Evolutionary conservation across 208 protist genomes (phyloP).

Genomic region (Acanthamoeba healyi): DNA sequence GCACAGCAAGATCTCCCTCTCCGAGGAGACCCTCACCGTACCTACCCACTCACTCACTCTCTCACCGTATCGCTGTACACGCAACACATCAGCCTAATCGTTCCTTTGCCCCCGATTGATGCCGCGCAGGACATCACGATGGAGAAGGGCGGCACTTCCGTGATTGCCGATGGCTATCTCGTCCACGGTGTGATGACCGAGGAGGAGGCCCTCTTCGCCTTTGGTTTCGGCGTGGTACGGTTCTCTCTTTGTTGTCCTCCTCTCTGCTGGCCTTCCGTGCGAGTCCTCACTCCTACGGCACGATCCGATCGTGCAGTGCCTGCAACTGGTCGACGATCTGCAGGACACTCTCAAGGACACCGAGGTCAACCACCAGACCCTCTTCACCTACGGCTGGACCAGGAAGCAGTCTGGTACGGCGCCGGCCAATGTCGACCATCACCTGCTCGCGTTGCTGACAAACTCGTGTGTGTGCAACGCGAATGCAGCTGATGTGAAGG

Average conservation of each 20-base stretch:
- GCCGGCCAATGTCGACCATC: background rate
- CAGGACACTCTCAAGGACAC: conserved; percentile 68
- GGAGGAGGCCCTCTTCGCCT: conserved; percentile 68
- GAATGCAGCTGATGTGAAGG: conserved; percentile 52
- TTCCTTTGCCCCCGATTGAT: background rate
- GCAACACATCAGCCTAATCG: background rate
- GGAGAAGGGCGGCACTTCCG: conserved; percentile 67
- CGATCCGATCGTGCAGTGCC: no score
- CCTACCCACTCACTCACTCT: background rate
- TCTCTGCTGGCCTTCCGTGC: background rate
- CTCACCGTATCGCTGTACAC: background rate
- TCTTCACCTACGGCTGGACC: conserved; percentile 58
- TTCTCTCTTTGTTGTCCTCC: background rate
- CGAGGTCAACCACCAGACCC: conserved; percentile 60
- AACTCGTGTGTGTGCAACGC: background rate
- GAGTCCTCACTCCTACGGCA: no score
- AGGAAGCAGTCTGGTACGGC: conserved; percentile 38
- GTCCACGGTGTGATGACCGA: conserved; percentile 59
- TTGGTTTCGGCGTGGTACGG: conserved; percentile 42
- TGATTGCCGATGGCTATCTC: conserved; percentile 65
- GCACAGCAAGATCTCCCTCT: conserved; percentile 46
- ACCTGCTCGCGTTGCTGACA: background rate
- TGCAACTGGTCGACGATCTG: conserved; percentile 64
- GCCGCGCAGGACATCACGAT: conserved; percentile 51
- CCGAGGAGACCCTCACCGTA: conserved; percentile 63